Percentiles rank a stretch among this genome's conserved stretches.
phyloP scores from a whole-genome alignment of 129 eudicot species.

The Artemisia argyi region DNA sequence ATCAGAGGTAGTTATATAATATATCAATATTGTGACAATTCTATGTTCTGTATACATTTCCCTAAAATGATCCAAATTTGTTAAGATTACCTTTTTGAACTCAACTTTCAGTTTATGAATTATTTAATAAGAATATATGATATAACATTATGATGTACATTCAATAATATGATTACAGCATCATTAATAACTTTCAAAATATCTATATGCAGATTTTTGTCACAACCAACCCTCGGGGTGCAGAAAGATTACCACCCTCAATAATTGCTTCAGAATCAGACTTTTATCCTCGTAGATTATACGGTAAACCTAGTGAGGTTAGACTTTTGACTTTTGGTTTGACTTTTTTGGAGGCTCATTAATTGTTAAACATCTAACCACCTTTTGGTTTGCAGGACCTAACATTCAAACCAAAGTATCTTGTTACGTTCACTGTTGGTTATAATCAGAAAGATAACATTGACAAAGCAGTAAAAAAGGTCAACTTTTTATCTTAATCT shows the following conservation, averaged over 20 bases:
- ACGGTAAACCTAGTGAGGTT: conserved; percentile 84
- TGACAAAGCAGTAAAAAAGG: conserved; percentile 86
- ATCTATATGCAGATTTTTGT: conserved; percentile 58
- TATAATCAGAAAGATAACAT: conserved; percentile 67
- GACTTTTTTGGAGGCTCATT: conserved; percentile 19
- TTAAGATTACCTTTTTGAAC: not conserved
- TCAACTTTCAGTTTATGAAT: not conserved
- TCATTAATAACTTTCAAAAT: not conserved
- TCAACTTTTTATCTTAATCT: conserved; percentile 3
- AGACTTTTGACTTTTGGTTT: conserved; percentile 5
- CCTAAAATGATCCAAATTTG: not conserved
- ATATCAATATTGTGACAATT: conserved; percentile 6
- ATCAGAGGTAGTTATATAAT: conserved; percentile 45
- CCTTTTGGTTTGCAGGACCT: conserved; percentile 61
- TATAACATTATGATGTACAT: not conserved
- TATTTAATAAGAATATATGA: not conserved
- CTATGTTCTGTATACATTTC: conserved; percentile 12
- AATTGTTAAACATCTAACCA: conserved; percentile 9
- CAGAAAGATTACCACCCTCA: conserved; percentile 82
- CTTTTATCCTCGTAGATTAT: conserved; percentile 62
- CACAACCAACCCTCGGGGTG: conserved; percentile 81
- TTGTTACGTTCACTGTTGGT: conserved; percentile 90
- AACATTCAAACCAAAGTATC: conserved; percentile 63
- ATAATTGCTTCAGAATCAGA: conserved; percentile 77
- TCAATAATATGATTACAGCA: not conserved